Conservation (phyloP, 768 basidiomycete genomes). For the Mycena olivaceomarginata region DNA sequence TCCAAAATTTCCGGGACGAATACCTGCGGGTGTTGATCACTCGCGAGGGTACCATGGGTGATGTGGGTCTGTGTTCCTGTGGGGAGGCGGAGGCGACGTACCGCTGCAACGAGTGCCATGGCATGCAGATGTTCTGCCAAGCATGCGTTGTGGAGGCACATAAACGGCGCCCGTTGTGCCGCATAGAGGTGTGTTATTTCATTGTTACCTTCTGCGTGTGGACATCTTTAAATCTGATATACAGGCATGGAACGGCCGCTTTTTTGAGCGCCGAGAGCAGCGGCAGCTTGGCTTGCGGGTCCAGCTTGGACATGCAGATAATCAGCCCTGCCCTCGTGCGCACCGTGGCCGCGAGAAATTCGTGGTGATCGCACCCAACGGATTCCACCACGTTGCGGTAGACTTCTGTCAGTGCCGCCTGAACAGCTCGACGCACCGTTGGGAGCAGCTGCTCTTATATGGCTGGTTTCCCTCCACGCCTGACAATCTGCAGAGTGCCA, state of each 20-base stretch:
- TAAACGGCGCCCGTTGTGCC: neutral
- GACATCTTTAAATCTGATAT: neutral
- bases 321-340: neutral
- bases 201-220: neutral
- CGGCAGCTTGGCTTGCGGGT: neutral
- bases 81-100: no score
- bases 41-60: no score
- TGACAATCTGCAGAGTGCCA: neutral
- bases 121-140: no score
- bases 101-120: no score
- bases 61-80: no score
- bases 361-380: neutral
- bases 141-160: neutral
- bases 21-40: no score
- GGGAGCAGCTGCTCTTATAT: neutral
- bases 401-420: neutral
- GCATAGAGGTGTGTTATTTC: neutral
- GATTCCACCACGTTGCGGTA: neutral
- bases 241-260: neutral
- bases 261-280: neutral
- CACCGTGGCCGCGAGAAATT: neutral
- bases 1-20: no score
- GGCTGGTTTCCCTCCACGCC: neutral
- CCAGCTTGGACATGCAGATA: neutral
- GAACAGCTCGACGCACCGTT: neutral